phyloP scores from a whole-genome alignment of 106 monocot species.

The Dioscorea zingiberensis region DNA sequence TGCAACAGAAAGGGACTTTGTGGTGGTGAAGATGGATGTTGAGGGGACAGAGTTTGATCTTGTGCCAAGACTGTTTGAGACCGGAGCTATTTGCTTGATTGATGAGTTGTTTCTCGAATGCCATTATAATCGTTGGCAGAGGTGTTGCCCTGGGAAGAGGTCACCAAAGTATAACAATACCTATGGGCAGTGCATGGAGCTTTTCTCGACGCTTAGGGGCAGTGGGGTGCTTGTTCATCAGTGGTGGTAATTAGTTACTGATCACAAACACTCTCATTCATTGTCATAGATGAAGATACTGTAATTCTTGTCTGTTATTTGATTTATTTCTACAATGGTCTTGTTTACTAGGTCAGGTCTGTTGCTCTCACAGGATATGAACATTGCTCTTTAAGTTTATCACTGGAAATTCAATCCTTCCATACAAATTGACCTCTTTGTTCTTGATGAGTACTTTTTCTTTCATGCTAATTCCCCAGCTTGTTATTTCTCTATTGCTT shows the following conservation, averaged over 20 bases:
- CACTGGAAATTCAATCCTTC: too few species aligned
- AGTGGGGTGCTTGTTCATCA: slow-evolving; percentile 89
- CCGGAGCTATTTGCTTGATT: slow-evolving; percentile 70
- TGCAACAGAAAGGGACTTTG: slow-evolving; percentile 55
- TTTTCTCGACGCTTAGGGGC: slow-evolving; percentile 49
- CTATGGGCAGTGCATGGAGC: slow-evolving; percentile 62
- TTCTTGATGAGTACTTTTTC: too few species aligned
- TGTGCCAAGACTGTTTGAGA: slow-evolving; percentile 63
- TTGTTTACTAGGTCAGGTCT: too few species aligned
- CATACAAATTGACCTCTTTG: too few species aligned
- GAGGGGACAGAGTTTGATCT: slow-evolving; percentile 88
- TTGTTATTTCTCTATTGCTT: too few species aligned
- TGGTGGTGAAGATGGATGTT: slow-evolving; percentile 94
- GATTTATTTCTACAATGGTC: too few species aligned
- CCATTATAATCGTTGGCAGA: slow-evolving; percentile 92
- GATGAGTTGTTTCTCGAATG: slow-evolving; percentile 91
- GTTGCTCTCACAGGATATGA: too few species aligned
- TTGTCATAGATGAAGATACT: too few species aligned
- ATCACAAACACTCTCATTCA: too few species aligned
- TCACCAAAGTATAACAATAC: slow-evolving; percentile 74
- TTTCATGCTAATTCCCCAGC: too few species aligned
- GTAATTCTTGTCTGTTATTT: too few species aligned
- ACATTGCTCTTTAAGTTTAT: too few species aligned
- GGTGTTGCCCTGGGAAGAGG: slow-evolving; percentile 72
- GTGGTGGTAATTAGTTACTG: slow-evolving; percentile 53